Evolutionary conservation across 495 filamentous ascomycete genomes (phyloP).

Genomic region (Cercophora scortea): DNA sequence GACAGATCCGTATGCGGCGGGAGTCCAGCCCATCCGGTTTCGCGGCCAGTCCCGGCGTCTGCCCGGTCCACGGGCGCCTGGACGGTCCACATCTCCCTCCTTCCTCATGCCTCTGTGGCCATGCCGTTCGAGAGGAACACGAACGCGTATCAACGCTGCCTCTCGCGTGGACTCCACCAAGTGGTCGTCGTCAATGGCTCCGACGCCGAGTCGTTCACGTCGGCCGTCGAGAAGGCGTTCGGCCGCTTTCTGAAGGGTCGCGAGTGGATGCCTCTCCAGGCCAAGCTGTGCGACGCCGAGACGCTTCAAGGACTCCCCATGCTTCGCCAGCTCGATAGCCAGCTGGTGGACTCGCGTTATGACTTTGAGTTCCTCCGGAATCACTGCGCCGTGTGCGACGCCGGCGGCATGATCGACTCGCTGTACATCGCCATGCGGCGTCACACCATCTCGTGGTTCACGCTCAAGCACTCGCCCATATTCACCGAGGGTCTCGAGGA

Average conservation of each 20-base stretch:
- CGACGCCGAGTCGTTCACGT: constrained; percentile 38
- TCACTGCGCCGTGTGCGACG: constrained; percentile 42
- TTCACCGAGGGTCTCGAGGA: constrained; percentile 43
- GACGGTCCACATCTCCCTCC: constrained; percentile 50
- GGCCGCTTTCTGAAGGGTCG: constrained; percentile 37
- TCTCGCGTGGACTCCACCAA: constrained; percentile 48
- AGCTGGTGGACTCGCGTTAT: constrained; percentile 28
- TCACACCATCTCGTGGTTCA: constrained; percentile 40
- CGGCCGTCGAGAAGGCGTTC: constrained; percentile 41
- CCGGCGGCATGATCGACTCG: constrained; percentile 44
- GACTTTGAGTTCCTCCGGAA: constrained; percentile 40
- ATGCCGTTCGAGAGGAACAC: constrained; percentile 55
- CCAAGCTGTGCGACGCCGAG: constrained; percentile 47
- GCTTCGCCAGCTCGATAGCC: constrained; percentile 39
- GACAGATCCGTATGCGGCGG: constrained; percentile 10
- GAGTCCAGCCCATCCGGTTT: constrained; percentile 3
- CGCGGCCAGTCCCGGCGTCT: constrained; percentile 8
- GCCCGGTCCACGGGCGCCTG: constrained; percentile 29
- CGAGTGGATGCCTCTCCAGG: constrained; percentile 47
- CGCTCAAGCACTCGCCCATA: constrained; percentile 35
- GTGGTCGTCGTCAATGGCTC: constrained; percentile 41
- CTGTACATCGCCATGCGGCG: constrained; percentile 47
- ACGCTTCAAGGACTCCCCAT: constrained; percentile 47
- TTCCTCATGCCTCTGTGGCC: constrained; percentile 41
- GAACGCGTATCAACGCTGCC: constrained; percentile 48